Evolutionary conservation across 2,329 filamentous ascomycete genomes (phyloP).

Genomic region (Fonsecaea pedrosoi): DNA sequence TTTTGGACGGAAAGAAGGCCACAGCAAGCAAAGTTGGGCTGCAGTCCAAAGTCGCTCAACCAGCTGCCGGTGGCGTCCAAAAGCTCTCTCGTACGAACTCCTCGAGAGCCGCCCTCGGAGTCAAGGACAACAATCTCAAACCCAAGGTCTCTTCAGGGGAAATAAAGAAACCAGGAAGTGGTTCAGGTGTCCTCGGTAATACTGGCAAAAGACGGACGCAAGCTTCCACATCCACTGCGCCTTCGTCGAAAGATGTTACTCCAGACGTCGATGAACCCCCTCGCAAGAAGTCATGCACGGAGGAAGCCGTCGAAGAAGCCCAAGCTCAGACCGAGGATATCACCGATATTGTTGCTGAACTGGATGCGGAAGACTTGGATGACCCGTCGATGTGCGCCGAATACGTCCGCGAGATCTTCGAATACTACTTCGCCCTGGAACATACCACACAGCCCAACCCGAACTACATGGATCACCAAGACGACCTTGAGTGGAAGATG

Average conservation of each 20-base stretch:
- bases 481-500: conserved; percentile 97
- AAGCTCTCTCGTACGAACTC: conserved; percentile 69
- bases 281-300: conserved; percentile 69
- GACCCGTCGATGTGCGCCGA: conserved; percentile 98
- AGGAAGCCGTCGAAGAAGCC: conserved; percentile 54
- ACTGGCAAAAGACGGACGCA: conserved; percentile 72
- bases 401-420: conserved; percentile 96
- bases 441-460: conserved; percentile 81
- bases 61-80: conserved; percentile 76
- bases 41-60: conserved; percentile 76
- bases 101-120: conserved; percentile 66
- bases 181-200: conserved; percentile 70
- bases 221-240: conserved; percentile 47
- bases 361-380: conserved; percentile 86
- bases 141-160: conserved; percentile 63
- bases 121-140: conserved; percentile 70
- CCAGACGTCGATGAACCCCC: conserved; percentile 65
- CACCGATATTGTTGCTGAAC: conserved; percentile 55
- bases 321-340: conserved; percentile 43
- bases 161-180: conserved; percentile 74
- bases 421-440: conserved; percentile 90
- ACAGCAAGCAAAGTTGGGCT: conserved; percentile 68
- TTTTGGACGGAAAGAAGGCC: conserved; percentile 75
- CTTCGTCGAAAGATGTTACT: conserved; percentile 66
- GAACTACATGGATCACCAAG: conserved; percentile 93